Evolutionary conservation across 2,329 filamentous ascomycete genomes (phyloP).

Genomic region (Monosporascus cannonballus): DNA sequence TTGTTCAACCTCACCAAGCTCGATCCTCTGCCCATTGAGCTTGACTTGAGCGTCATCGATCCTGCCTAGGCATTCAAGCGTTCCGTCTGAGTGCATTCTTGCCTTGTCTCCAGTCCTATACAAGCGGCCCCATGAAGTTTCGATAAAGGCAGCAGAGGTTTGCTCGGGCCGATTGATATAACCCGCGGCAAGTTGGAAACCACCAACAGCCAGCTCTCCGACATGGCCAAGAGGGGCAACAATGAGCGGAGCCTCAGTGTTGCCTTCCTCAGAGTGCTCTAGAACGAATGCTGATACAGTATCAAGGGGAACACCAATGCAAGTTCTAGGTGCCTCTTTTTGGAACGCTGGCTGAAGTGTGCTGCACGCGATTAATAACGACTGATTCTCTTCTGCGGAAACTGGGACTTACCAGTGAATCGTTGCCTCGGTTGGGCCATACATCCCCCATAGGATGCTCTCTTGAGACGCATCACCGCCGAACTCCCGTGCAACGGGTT

Average conservation of each 20-base stretch:
- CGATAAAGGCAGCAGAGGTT: conserved; percentile 65
- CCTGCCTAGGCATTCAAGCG: conserved; percentile 77
- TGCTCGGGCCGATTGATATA: conserved; percentile 80
- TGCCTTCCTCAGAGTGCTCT: conserved; percentile 33
- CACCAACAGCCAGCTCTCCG: conserved; percentile 78
- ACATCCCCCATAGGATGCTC: conserved; percentile 85
- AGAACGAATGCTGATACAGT: conserved; percentile 76
- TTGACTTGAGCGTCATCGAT: conserved; percentile 80
- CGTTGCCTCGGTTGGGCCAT: conserved; percentile 85
- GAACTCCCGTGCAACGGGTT: conserved; percentile 72
- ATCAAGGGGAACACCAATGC: conserved; percentile 72
- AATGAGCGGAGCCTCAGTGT: conserved; percentile 29
- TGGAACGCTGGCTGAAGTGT: conserved; percentile 64
- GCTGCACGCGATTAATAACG: conserved; percentile 30
- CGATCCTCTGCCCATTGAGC: conserved; percentile 74
- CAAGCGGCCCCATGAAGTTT: conserved; percentile 60
- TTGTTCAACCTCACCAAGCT: conserved; percentile 74
- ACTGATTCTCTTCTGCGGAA: background rate
- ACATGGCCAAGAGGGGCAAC: conserved; percentile 60
- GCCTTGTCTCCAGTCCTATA: conserved; percentile 87
- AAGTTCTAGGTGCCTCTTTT: conserved; percentile 50
- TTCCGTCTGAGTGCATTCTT: conserved; percentile 58
- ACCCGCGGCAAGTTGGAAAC: conserved; percentile 68
- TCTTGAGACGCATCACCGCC: conserved; percentile 46
- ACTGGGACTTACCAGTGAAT: conserved; percentile 64